A percentile compares a stretch with the other conserved stretches of the same genome.
Evolutionary conservation across 2,329 filamentous ascomycete species (phyloP).

Genomic region (Dothideomycetes sp.): DNA sequence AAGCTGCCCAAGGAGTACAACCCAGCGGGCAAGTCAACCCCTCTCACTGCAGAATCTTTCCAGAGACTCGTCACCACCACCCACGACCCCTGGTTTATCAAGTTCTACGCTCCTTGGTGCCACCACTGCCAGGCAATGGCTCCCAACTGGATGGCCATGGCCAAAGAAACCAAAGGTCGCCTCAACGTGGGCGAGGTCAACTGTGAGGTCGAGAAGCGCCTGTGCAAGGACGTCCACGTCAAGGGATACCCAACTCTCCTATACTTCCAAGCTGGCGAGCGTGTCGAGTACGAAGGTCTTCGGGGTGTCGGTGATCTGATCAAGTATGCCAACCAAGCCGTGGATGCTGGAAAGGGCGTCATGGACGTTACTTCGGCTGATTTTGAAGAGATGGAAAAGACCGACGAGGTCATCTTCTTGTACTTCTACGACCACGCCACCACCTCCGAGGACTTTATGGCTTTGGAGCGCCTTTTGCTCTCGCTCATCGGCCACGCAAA

Average conservation of each 20-base stretch:
- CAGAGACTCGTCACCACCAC: constrained; percentile 75
- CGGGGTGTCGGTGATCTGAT: constrained; percentile 86
- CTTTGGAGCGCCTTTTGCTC: constrained; percentile 75
- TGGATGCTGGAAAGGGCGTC: constrained; percentile 66
- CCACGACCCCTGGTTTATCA: constrained; percentile 93
- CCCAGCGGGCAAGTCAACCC: constrained; percentile 59
- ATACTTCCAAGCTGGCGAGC: constrained; percentile 86
- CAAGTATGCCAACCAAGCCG: constrained; percentile 74
- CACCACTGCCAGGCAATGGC: constrained; percentile 89
- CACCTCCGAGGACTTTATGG: constrained; percentile 80
- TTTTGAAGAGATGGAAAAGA: constrained; percentile 78
- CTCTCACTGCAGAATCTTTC: constrained; percentile 76
- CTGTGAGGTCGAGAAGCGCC: constrained; percentile 70
- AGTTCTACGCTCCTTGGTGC: constrained; percentile 98
- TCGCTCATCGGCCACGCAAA: constrained; percentile 85
- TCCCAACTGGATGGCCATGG: constrained; percentile 80
- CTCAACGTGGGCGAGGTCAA: constrained; percentile 95
- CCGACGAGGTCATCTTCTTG: constrained; percentile 89
- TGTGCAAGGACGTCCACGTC: constrained; percentile 87
- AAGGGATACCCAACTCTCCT: constrained; percentile 77
- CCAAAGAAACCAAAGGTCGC: constrained; percentile 78
- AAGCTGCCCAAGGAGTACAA: constrained; percentile 49
- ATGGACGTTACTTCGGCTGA: constrained; percentile 65
- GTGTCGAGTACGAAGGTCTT: constrained; percentile 85
- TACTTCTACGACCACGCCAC: constrained; percentile 98